phyloP scores from a whole-genome alignment of 176 grass and related monocot genomes.

The Poa annua region DNA sequence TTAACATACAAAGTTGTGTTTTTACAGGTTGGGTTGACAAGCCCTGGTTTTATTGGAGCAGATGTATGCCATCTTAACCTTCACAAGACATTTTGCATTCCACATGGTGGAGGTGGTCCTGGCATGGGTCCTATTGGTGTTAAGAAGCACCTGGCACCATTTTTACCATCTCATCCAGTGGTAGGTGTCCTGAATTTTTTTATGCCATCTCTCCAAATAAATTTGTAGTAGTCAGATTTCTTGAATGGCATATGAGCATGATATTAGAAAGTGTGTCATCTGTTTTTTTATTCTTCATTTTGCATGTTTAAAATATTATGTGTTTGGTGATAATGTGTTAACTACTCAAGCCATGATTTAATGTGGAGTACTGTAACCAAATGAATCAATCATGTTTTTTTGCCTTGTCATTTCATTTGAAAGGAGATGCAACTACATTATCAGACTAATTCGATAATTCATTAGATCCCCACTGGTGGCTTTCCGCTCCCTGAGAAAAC shows the following conservation, averaged over 20 bases:
- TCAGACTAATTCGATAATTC: conserved; percentile 23
- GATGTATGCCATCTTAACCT: conserved; percentile 99
- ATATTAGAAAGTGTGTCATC: background rate
- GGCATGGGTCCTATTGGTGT: conserved; percentile 99
- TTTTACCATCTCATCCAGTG: conserved; percentile 98
- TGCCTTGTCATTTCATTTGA: conserved; percentile 1
- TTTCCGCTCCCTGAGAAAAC: conserved; percentile 86
- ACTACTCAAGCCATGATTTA: background rate
- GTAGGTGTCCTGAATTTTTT: conserved; percentile 58
- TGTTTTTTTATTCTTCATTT: background rate
- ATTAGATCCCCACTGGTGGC: conserved; percentile 83
- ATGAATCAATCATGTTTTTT: background rate
- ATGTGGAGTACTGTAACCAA: background rate
- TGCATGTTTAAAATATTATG: background rate
- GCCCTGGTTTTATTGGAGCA: conserved; percentile 97
- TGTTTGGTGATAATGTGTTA: conserved; percentile 3
- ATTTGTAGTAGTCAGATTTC: background rate
- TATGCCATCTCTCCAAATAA: conserved; percentile 29
- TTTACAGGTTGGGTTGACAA: conserved; percentile 92
- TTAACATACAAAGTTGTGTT: conserved; percentile 14
- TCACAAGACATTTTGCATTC: conserved; percentile 99
- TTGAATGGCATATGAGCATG: background rate
- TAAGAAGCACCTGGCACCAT: conserved; percentile 95
- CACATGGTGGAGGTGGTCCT: conserved; percentile 97
- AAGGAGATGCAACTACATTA: conserved; percentile 10